Base-by-base conservation (phyloP, 352 stramenopile genomes). In the Blastocystis sp. region DNA sequence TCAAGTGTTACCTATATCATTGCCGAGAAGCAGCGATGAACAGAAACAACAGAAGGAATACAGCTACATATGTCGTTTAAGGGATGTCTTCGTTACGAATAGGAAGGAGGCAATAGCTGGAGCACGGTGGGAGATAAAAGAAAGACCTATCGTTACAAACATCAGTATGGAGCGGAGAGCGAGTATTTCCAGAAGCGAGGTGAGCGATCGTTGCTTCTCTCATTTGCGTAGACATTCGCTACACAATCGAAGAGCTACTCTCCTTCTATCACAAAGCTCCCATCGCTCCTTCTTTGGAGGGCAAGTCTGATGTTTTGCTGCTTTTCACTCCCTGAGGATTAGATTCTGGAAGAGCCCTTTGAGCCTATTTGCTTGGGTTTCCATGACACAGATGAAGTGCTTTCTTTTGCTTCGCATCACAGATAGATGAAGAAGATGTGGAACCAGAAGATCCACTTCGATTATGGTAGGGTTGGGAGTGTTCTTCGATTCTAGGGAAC, bases 281-380 rank as follows among this genome's bases (percentile, higher is more conserved):
- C 4, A 81, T 81, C 40, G 71, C 71, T 68, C 52, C 59, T 6
- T 59, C n/a, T 52, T 54, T 81, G 38, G 24, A 40, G 9, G 71
- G 71, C 28, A 81, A 64, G 40, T 14, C 21, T 10, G 45, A 81
- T 43, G 71, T 81, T 54, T 34, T 6, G 52, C 28, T 9, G 1
- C 10, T 14, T 28, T 66, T 14, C 40, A 24, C 3, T 11, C 45
- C 48, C 4, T 68, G 6, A 68, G 40, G 4, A 2, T 10, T 43
- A 81, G 71, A 81, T 81, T 17, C 38, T 81, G 28, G 71, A 81
- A 40, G 48, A 81, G 59, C 71, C 71, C 6, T 81, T 81, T 68
- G 59, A 68, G 34, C 71, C 71, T 3, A 81, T 81, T 42, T 81
- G 45, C 40, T 28, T 81, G 11, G 14, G 7, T 24, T 81, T 65